phyloP scores from a whole-genome alignment of 2,329 filamentous ascomycete genomes.

The Diplodia seriata region DNA sequence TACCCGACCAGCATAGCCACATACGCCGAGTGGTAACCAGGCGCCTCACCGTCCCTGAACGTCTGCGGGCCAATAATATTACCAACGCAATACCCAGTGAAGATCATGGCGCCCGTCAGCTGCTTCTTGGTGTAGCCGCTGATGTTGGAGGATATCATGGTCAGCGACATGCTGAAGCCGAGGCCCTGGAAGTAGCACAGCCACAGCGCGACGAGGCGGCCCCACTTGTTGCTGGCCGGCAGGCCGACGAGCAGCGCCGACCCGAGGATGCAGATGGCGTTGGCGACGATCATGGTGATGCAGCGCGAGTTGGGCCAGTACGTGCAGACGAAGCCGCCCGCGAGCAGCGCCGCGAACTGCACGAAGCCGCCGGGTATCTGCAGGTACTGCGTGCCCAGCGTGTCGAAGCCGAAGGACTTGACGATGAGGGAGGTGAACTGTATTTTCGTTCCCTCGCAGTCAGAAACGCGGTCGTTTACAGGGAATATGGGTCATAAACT shows the following conservation, averaged over 20 bases:
- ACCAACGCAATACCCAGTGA: conserved; percentile 62
- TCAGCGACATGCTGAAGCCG: conserved; percentile 62
- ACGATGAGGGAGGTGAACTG: conserved; percentile 58
- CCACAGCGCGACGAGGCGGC: conserved; percentile 64
- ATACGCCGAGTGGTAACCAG: conserved; percentile 58
- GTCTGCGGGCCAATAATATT: conserved; percentile 64
- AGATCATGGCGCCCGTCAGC: conserved; percentile 58
- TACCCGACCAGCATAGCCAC: conserved; percentile 66
- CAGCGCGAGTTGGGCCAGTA: conserved; percentile 61
- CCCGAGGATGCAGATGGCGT: conserved; percentile 62
- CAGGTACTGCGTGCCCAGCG: conserved; percentile 78
- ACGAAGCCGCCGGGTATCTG: conserved; percentile 67
- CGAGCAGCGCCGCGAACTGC: conserved; percentile 61
- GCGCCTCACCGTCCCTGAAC: conserved; percentile 58
- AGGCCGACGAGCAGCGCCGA: conserved; percentile 60
- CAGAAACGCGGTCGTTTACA: too few relatives aligned
- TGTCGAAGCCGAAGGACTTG: conserved; percentile 80
- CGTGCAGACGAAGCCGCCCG: conserved; percentile 59
- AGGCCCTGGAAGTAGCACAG: conserved; percentile 63
- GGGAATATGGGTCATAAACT: too few relatives aligned
- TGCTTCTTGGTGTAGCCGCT: conserved; percentile 64
- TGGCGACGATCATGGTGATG: conserved; percentile 63
- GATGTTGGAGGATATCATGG: conserved; percentile 61
- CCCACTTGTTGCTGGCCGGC: conserved; percentile 61
- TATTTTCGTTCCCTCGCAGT: too few relatives aligned